Base-by-base conservation (phyloP, 163 green algal species). In the Volvox carteri region DNA sequence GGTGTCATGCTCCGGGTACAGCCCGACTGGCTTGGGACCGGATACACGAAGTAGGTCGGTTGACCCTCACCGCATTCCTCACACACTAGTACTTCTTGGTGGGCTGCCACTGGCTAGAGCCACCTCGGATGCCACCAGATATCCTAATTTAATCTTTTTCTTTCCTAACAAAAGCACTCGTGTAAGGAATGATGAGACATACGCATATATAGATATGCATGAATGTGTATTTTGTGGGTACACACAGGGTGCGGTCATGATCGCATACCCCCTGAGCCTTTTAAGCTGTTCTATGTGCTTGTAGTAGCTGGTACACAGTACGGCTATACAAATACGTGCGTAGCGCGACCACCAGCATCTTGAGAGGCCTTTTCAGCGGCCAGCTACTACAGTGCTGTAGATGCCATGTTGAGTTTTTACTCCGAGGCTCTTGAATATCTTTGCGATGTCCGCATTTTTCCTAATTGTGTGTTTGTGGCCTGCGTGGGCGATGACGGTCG, bases 1-100 rank as follows among this genome's bases (percentile, higher is more conserved):
- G 33, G 37, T 3, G 54, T 33, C 4, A 11, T 74, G 21, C 46
- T 85, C 56, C 73, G 74, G 78, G 19, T 85, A 21, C 41, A 74
- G n/a, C 78, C 78, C 52, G 78, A 85, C 35, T 85, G 78, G 78
- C 37, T 85, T 52, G 33, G 54, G 18, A 58, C 21, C 4, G 16
- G 4, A 4, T 85, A 85, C 78, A 85, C 3, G 35, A 85, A 85
- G 78, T 85, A n/a, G 58, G 76, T 65, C 8, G 25, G 19, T 7
- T 65, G 5, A n/a, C n/a, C n/a, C n/a, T n/a, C n/a, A n/a, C n/a
- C n/a, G n/a, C n/a, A n/a, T n/a, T n/a, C n/a, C n/a, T n/a, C n/a
- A n/a, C n/a, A n/a, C n/a, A n/a, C 28, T 60, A 25, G 12, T 60
- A 60, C 14, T 60, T 60, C 50, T 25, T 25, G 16, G 50, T 16